A percentile compares a stretch with the other conserved stretches of the same genome.
Conservation (phyloP, 2,329 filamentous ascomycete genomes). For the Alternaria postmessia region DNA sequence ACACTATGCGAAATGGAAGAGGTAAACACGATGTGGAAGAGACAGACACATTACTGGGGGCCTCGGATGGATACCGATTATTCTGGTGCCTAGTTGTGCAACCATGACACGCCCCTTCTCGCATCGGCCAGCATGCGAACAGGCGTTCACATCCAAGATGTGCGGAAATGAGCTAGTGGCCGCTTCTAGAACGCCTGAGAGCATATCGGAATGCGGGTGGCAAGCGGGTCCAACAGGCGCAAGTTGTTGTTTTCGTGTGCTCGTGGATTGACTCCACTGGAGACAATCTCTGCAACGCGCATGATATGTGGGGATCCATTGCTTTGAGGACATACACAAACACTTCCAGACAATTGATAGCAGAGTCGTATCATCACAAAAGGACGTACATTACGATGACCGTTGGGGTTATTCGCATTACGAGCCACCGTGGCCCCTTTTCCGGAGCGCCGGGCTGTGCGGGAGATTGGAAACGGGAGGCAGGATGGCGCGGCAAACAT, state of each 20-base stretch:
- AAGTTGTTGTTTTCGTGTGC: conserved; percentile 2
- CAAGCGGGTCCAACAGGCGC: conserved; percentile 7
- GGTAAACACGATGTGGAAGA: conserved; percentile 10
- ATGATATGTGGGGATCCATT: not conserved
- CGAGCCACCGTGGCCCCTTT: conserved; percentile 18
- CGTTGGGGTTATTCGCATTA: conserved; percentile 5
- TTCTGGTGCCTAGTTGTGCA: conserved; percentile 16
- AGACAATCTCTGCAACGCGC: not conserved
- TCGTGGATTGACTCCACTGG: conserved; percentile 1
- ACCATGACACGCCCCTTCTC: conserved; percentile 18
- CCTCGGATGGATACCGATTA: conserved; percentile 15
- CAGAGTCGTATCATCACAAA: not conserved
- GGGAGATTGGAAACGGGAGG: conserved; percentile 17
- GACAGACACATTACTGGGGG: conserved; percentile 15
- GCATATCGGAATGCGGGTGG: conserved; percentile 9
- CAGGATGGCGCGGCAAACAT: conserved; percentile 8
- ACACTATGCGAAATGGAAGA: conserved; percentile 5
- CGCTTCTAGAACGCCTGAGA: conserved; percentile 23
- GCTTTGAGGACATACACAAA: not conserved
- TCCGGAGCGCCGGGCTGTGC: conserved; percentile 14
- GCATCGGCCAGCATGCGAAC: conserved; percentile 31
- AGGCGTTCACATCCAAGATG: conserved; percentile 13
- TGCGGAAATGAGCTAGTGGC: conserved; percentile 26
- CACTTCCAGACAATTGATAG: not conserved
- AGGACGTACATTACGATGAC: conserved; percentile 3